phyloP scores from a whole-genome alignment of 2,329 filamentous ascomycete species.

The Fusarium subglutinans region DNA sequence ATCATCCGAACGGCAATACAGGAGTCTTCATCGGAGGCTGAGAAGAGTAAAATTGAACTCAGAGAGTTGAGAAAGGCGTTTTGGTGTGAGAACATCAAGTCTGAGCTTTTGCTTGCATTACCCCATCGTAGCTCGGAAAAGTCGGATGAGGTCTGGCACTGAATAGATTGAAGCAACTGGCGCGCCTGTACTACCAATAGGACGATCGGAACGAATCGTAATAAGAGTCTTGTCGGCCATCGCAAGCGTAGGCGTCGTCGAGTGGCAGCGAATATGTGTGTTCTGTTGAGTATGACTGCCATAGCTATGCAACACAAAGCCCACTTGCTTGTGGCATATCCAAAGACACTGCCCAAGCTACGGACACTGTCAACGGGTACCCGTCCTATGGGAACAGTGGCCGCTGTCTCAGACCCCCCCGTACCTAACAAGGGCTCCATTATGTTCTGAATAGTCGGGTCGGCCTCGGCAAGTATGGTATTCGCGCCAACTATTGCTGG shows the following conservation, averaged over 20 bases:
- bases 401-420: constrained; percentile 21
- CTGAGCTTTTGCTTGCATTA: constrained; percentile 69
- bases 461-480: constrained; percentile 34
- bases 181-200: constrained; percentile 75
- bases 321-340: constrained; percentile 92
- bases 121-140: constrained; percentile 77
- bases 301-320: constrained; percentile 87
- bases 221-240: constrained; percentile 74
- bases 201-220: constrained; percentile 77
- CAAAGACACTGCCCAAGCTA: constrained; percentile 86
- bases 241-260: constrained; percentile 79
- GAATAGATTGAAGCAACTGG: constrained; percentile 81
- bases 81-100: constrained; percentile 75
- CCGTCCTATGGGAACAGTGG: constrained; percentile 48
- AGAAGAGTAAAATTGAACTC: constrained; percentile 76
- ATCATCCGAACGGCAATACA: constrained; percentile 80
- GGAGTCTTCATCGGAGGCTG: constrained; percentile 76
- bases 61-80: constrained; percentile 77
- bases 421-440: constrained; percentile 41
- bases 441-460: constrained; percentile 42
- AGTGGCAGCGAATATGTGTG: constrained; percentile 92
- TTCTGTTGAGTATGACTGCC: constrained; percentile 88
- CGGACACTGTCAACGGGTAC: constrained; percentile 68
- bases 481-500: constrained; percentile 33
- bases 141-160: constrained; percentile 86